Evolutionary conservation across 2,329 filamentous ascomycete species (phyloP), one percentile per base, ranked within the genome.

Genomic region (Ophiocordyceps camponoti-leonardi): DNA sequence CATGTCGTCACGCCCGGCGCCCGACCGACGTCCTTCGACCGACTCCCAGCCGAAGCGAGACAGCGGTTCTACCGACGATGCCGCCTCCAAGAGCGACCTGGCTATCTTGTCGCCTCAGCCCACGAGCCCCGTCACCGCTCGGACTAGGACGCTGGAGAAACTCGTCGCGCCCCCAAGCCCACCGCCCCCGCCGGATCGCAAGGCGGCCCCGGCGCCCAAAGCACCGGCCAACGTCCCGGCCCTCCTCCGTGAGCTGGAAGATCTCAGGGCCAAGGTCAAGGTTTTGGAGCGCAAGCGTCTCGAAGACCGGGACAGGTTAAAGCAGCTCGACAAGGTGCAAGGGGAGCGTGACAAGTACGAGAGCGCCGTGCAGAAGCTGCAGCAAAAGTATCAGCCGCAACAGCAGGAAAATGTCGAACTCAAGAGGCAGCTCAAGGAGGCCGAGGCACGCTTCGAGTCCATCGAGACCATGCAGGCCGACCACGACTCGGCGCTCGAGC

Each of bases 271-370:
- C 0, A 95, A 94, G 59, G 67, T 96, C 2, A 79, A 82, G 45
- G 72, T 95, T 4, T 69, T 96, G 54, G 88, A 98, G 60, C 85
- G 90, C 54, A 94, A 94, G 61, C 72, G 86, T 47, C 58, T 74
- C 13, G 90, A 96, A 50, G 86, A 94, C 56, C 76, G 86, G 19
- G 88, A 95, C 53, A 85, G 86, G 57, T 62, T 94, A 44, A 87
- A 90, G 57, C 74, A 72, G 13, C 62, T 94, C 43, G 84, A 94
- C 47, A 79, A 81, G 51, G 64, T 88, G 16, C 80, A 88, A 56
- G 71, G 75, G 18, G 85, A 93, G 54, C 73, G 79, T 26, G 83
- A 90, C 56, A 82, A 81, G 51, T 87, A 83, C 50, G 84, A 94
- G 59, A 71, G 64, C 6, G 86, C 96, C 51, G 88, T 95, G 43